A percentile compares a stretch with the other conserved stretches of the same genome.
phyloP scores from a whole-genome alignment of 257 asterid genomes.

The Solanum clarkiae region DNA sequence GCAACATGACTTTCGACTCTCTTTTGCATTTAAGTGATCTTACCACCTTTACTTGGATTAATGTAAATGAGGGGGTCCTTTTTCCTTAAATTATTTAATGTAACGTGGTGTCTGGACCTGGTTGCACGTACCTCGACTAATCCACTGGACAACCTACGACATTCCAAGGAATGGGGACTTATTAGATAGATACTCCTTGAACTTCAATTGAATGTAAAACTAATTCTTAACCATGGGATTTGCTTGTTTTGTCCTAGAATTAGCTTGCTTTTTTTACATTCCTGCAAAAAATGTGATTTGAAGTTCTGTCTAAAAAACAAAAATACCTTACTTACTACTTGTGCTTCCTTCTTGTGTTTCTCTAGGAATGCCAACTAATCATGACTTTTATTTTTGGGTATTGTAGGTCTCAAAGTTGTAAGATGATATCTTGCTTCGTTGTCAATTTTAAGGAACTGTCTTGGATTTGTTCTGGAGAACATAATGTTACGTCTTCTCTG shows the following conservation, averaged over 20 bases:
- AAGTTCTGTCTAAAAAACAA: background rate
- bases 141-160: background rate
- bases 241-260: background rate
- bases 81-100: background rate
- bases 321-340: background rate
- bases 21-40: background rate
- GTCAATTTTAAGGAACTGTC: constrained; percentile 3
- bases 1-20: background rate
- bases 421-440: background rate
- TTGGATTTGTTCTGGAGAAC: background rate
- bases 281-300: background rate
- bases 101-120: background rate
- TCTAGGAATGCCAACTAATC: background rate
- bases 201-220: background rate
- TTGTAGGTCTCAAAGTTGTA: constrained; percentile 13
- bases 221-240: background rate
- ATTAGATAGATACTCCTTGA: background rate
- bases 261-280: background rate
- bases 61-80: background rate
- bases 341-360: background rate
- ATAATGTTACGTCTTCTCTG: background rate
- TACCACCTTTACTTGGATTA: background rate
- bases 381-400: background rate
- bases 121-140: background rate
- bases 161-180: background rate